Evolutionary conservation across 2,329 filamentous ascomycete genomes (phyloP).

Genomic region (Colletotrichum falcatum): DNA sequence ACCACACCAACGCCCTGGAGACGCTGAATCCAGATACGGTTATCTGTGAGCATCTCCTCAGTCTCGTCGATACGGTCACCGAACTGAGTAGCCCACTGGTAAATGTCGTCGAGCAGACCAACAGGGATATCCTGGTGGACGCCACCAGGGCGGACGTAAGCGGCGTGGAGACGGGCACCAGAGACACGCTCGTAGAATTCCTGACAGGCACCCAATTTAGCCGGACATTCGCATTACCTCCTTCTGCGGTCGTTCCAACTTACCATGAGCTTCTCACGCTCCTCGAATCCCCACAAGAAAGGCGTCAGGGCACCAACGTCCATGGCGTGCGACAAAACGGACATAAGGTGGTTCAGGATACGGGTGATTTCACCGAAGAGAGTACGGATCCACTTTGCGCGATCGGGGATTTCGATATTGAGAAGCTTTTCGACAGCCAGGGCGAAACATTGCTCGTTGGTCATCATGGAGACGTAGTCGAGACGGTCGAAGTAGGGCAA

Average conservation of each 20-base stretch:
- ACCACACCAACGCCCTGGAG: constrained; percentile 94
- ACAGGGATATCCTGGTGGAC: constrained; percentile 95
- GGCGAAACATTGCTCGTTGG: constrained; percentile 97
- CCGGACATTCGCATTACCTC: neutral
- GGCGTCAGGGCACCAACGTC: constrained; percentile 98
- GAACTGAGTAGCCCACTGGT: constrained; percentile 99
- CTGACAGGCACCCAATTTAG: constrained; percentile 59
- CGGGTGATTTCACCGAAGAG: constrained; percentile 96
- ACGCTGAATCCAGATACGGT: constrained; percentile 98
- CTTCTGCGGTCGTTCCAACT: constrained; percentile 46
- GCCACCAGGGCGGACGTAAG: constrained; percentile 95
- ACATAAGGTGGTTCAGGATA: constrained; percentile 97
- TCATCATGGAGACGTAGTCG: constrained; percentile 99
- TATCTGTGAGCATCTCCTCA: constrained; percentile 98
- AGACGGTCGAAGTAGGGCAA: constrained; percentile 98
- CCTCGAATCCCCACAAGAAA: constrained; percentile 99
- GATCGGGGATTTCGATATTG: constrained; percentile 94
- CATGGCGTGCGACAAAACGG: constrained; percentile 96
- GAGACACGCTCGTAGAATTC: constrained; percentile 99
- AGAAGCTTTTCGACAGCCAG: constrained; percentile 97
- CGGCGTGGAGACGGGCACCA: constrained; percentile 95
- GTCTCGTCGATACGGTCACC: constrained; percentile 98
- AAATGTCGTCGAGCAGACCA: constrained; percentile 97
- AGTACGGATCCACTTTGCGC: constrained; percentile 97
- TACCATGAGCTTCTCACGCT: constrained; percentile 99